Evolutionary conservation across 129 eudicot genomes (phyloP), one percentile per base, ranked within the genome.

Genomic region (Rutidosis leptorrhynchoides): DNA sequence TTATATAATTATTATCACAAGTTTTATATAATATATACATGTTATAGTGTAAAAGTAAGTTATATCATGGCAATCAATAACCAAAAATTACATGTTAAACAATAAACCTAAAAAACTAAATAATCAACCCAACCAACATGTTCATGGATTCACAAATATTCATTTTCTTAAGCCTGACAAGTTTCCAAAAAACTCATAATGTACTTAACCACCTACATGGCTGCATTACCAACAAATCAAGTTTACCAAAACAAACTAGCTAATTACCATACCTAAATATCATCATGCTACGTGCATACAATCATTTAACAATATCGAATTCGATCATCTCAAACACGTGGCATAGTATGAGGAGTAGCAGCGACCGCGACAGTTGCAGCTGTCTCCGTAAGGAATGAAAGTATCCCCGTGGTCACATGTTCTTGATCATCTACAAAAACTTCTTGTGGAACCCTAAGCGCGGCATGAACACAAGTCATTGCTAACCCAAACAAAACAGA

Each of bases 361-460:
- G 78, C 61, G 30, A 62, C 43, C 0, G 42, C 55, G 8, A 67
- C 33, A 8, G 74, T 45, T 0, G 56, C 32, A 15, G 68, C 68
- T 17, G 69, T 62, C 6, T 25, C 74, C 0, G 54, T n/a, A 35
- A 75, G 42, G 26, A 59, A 75, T 0, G 75, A 75, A 60, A 68
- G 64, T 26, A 66, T 2, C 14, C 90, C 90, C 0, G 66, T 20
- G 20, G 46, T 16, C 4, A 51, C 52, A 16, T 43, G 76, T 9
- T 69, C 55, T 32, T 79, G 87, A 32, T 85, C 94, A 4, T 89
- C 96, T 45, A 83, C 74, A 70, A 89, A 89, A 14, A 89, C 74
- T 25, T 89, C 96, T 43, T 85, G 90, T 1, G 96, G 94, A 63
- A 71, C 80, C 79, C 96, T 79, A 62, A 85, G 77, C 4, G 88